Percentiles rank a stretch among this genome's conserved stretches.
Evolutionary conservation across 257 asterid species (phyloP).

Genomic region (Cruciata laevipes): DNA sequence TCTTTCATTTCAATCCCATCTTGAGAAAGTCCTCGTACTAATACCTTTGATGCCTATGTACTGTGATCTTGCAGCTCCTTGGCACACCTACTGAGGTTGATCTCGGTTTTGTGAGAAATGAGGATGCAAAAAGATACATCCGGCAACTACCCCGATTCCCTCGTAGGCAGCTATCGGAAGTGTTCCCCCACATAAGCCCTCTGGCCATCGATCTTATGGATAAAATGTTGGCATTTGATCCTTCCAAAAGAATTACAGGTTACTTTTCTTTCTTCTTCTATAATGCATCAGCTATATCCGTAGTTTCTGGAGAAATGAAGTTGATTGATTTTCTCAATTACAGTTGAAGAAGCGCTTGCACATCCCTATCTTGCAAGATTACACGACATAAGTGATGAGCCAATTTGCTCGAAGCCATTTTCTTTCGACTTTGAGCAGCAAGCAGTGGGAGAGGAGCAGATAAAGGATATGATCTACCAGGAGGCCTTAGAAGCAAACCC

Average conservation of each 20-base stretch:
- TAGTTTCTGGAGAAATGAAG: neutral
- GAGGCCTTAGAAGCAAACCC: conserved; percentile 78
- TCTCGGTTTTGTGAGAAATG: too few relatives aligned
- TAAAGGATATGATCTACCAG: conserved; percentile 80
- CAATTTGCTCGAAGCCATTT: conserved; percentile 56
- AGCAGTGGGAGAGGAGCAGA: conserved; percentile 69
- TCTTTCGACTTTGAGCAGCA: conserved; percentile 75
- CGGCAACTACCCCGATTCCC: conserved; percentile 77
- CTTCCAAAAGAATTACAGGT: conserved; percentile 87
- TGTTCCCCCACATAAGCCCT: conserved; percentile 83
- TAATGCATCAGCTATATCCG: too few relatives aligned
- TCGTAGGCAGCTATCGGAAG: conserved; percentile 58
- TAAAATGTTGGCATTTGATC: conserved; percentile 79
- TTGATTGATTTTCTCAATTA: conserved; percentile 3
- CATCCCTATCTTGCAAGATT: conserved; percentile 79
- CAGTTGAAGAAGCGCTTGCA: conserved; percentile 83
- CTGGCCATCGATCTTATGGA: conserved; percentile 87
- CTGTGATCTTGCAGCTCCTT: too few relatives aligned
- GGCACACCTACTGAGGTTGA: too few relatives aligned
- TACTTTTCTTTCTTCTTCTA: too few relatives aligned
- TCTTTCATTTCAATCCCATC: too few relatives aligned
- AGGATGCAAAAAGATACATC: too few relatives aligned
- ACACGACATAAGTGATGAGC: conserved; percentile 81
- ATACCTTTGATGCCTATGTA: too few relatives aligned
- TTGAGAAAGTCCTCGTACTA: too few relatives aligned